Evolutionary conservation across 495 filamentous ascomycete genomes (phyloP).

Genomic region (Penicillium cinerascens): DNA sequence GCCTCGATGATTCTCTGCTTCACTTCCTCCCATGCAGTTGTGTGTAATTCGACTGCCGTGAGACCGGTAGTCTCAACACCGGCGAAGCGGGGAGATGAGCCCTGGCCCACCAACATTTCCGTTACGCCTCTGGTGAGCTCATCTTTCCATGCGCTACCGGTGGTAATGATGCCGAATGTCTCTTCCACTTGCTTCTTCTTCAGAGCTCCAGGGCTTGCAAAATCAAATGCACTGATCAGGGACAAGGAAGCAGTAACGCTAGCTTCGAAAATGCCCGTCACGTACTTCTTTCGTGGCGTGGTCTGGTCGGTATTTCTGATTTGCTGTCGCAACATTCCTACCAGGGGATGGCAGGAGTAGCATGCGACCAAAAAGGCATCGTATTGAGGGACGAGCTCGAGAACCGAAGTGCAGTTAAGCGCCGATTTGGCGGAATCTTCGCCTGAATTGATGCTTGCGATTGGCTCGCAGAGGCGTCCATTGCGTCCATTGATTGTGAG

Average conservation of each 20-base stretch:
- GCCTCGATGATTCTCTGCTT: constrained; percentile 63
- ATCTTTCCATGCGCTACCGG: constrained; percentile 76
- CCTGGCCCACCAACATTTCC: constrained; percentile 39
- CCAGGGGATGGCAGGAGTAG: constrained; percentile 84
- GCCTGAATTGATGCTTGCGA: constrained; percentile 47
- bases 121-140: constrained; percentile 62
- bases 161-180: constrained; percentile 86
- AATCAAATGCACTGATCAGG: constrained; percentile 40
- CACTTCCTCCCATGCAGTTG: constrained; percentile 61
- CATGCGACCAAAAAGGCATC: constrained; percentile 84
- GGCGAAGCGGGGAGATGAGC: constrained; percentile 52
- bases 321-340: constrained; percentile 52
- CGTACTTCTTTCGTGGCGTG: constrained; percentile 41
- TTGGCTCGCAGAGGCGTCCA: constrained; percentile 25
- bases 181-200: constrained; percentile 37
- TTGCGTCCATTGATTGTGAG: constrained; percentile 30
- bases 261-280: constrained; percentile 88
- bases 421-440: constrained; percentile 52
- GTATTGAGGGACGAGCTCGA: constrained; percentile 53
- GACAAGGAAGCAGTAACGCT: constrained; percentile 58
- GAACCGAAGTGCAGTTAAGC: constrained; percentile 52
- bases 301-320: constrained; percentile 25
- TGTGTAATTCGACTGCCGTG: constrained; percentile 76
- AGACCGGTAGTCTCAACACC: constrained; percentile 84
- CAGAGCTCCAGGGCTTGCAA: constrained; percentile 21